Evolutionary conservation across 2,329 filamentous ascomycete species (phyloP).

Genomic region (Trichoderma pleuroti): DNA sequence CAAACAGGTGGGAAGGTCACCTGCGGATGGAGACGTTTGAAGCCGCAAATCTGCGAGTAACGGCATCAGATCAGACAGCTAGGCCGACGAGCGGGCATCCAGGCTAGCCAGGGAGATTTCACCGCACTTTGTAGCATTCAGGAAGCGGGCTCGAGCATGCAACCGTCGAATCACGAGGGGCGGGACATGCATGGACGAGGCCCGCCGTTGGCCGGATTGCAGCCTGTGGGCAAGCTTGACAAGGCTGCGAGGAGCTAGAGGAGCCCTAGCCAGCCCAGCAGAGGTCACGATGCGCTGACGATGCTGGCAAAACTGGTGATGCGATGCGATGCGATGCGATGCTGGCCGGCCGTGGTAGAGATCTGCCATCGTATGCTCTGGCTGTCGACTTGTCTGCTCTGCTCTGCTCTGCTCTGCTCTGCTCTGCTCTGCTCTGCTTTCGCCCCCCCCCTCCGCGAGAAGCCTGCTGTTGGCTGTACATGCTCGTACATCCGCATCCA

Average conservation of each 20-base stretch:
- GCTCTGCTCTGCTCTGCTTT: too few relatives aligned
- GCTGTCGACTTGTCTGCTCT: background rate
- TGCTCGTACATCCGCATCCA: background rate
- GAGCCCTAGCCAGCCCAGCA: background rate
- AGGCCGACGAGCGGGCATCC: too few relatives aligned
- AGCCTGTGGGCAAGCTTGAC: conserved; percentile 15
- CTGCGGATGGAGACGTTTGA: background rate
- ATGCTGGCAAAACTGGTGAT: background rate
- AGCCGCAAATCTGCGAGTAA: background rate
- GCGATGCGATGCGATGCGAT: background rate
- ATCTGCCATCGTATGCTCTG: background rate
- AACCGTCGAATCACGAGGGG: conserved; percentile 18
- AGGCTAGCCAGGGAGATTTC: background rate
- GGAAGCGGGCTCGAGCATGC: conserved; percentile 10
- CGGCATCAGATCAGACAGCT: background rate
- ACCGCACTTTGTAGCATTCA: conserved; percentile 20
- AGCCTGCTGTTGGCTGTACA: background rate
- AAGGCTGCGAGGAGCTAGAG: conserved; percentile 13
- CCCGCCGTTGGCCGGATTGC: conserved; percentile 15
- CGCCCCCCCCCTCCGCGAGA: background rate
- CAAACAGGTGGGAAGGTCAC: conserved; percentile 15
- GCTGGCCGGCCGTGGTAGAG: background rate
- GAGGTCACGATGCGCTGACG: background rate
- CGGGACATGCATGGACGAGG: conserved; percentile 19
- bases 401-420: too few relatives aligned